These are phyloP conservation scores for Penicillium vulpinum DNA, from an alignment of 2,329 filamentous ascomycete genomes.

Conservation along the genomic window DNA sequence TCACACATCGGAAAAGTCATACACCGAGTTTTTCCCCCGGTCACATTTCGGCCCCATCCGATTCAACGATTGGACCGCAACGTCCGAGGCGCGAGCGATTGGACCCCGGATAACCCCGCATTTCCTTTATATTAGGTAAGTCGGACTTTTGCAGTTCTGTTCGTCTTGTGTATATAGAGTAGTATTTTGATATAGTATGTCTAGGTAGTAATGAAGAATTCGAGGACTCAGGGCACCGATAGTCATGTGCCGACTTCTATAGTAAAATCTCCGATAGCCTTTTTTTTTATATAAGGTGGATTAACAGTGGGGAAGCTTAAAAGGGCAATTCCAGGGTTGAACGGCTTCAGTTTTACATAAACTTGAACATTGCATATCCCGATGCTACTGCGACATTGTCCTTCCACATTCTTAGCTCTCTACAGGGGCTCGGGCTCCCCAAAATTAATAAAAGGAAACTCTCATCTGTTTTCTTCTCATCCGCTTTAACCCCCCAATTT, in stretches of 20 bases:
- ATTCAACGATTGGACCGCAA: conserved; percentile 20
- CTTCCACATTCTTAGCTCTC: conserved; percentile 1
- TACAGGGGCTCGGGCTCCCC: too few relatives aligned
- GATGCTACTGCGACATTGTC: background rate
- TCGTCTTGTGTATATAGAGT: background rate
- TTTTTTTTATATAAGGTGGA: conserved; percentile 12
- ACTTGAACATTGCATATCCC: background rate
- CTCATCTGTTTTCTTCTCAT: background rate
- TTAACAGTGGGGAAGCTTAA: conserved; percentile 16
- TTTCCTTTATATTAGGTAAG: conserved; percentile 26
- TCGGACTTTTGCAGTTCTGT: background rate
- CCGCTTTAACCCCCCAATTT: background rate
- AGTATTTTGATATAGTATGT: background rate
- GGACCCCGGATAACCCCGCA: conserved; percentile 30
- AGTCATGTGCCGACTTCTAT: conserved; percentile 4
- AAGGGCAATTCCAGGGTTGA: conserved; percentile 15
- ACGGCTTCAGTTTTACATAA: conserved; percentile 8
- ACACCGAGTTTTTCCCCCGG: conserved; percentile 18
- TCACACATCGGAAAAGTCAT: conserved; percentile 17
- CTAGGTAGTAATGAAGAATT: too few relatives aligned
- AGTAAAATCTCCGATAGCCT: background rate
- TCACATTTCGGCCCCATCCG: conserved; percentile 23
- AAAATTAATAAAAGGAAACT: conserved; percentile 9
- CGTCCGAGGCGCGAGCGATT: conserved; percentile 23
- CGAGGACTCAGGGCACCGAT: conserved; percentile 1